phyloP scores from a whole-genome alignment of 345 rosid species.

The Syzygium grande region DNA sequence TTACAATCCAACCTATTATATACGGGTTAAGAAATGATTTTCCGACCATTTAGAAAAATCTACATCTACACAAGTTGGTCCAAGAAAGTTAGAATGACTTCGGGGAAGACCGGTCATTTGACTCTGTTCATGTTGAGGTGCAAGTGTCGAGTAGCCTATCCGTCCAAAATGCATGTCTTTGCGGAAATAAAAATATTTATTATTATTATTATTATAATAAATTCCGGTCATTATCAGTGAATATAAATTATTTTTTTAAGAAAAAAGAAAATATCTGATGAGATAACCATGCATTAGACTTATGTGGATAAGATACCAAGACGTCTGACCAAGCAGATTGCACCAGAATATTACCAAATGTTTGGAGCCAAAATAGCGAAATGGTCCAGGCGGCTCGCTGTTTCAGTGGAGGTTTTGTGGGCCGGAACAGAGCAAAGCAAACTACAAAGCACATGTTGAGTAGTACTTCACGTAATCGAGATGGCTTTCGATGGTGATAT shows the following conservation, averaged over 20 bases:
- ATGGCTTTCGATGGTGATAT: fast-evolving
- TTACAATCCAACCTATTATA: no score
- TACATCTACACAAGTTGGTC: no score
- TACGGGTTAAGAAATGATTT: no score
- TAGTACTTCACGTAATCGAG: background rate
- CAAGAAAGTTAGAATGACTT: no score
- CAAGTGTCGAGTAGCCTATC: background rate
- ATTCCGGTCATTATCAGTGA: background rate
- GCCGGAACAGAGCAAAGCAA: background rate
- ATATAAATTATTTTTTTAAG: background rate
- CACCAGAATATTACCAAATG: background rate
- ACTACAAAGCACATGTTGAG: background rate
- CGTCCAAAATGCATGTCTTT: background rate
- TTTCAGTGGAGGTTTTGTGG: background rate
- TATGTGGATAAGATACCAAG: background rate
- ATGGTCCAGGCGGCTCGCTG: background rate
- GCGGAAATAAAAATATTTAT: background rate
- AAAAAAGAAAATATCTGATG: background rate
- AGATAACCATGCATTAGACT: background rate
- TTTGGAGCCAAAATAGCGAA: background rate
- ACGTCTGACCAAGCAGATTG: background rate
- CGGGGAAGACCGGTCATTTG: background rate
- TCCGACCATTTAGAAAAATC: no score
- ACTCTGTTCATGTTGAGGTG: background rate
- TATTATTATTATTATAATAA: background rate